Evolutionary conservation across 139 green algal genomes (phyloP).

Genomic region (Edaphochlamys debaryana): DNA sequence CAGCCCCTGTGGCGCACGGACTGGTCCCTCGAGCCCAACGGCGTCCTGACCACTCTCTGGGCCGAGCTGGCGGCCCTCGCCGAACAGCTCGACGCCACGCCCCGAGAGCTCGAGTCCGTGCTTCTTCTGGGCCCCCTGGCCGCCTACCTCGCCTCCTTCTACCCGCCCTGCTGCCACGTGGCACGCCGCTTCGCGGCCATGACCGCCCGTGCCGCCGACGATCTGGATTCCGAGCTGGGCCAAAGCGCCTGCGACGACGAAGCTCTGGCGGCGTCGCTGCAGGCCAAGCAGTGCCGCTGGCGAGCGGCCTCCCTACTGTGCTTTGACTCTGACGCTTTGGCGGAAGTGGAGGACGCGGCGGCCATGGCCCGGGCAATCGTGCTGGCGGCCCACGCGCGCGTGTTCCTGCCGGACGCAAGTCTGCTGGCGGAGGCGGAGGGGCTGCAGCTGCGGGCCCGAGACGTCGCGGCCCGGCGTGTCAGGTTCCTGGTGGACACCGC

Average conservation of each 20-base stretch:
- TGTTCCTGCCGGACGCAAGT: slow-evolving; percentile 32
- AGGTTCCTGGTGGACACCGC: neutral
- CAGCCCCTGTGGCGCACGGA: slow-evolving; percentile 42
- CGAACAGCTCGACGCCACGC: slow-evolving; percentile 45
- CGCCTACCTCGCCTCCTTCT: slow-evolving; percentile 50
- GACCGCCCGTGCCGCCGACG: slow-evolving; percentile 38
- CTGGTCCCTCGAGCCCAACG: slow-evolving; percentile 1
- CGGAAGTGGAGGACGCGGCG: slow-evolving; percentile 14
- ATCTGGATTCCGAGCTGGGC: slow-evolving; percentile 36
- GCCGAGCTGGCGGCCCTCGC: slow-evolving; percentile 42
- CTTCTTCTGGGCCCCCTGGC: slow-evolving; percentile 56
- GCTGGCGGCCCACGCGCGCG: slow-evolving; percentile 46
- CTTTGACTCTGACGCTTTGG: neutral
- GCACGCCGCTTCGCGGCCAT: slow-evolving; percentile 55
- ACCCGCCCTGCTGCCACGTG: neutral
- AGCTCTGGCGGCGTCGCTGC: neutral
- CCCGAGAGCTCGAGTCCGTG: slow-evolving; percentile 42
- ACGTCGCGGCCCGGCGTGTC: slow-evolving; percentile 13
- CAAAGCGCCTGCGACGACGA: neutral
- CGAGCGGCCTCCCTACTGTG: slow-evolving; percentile 24
- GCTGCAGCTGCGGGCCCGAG: slow-evolving; percentile 43
- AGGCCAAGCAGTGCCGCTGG: slow-evolving; percentile 37
- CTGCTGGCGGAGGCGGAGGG: neutral
- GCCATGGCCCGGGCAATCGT: slow-evolving; percentile 33
- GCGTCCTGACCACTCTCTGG: slow-evolving; percentile 36